These are phyloP conservation scores for Talaromyces trachyspermus DNA, from an alignment of 495 filamentous ascomycete genomes.

Conservation along the genomic window DNA sequence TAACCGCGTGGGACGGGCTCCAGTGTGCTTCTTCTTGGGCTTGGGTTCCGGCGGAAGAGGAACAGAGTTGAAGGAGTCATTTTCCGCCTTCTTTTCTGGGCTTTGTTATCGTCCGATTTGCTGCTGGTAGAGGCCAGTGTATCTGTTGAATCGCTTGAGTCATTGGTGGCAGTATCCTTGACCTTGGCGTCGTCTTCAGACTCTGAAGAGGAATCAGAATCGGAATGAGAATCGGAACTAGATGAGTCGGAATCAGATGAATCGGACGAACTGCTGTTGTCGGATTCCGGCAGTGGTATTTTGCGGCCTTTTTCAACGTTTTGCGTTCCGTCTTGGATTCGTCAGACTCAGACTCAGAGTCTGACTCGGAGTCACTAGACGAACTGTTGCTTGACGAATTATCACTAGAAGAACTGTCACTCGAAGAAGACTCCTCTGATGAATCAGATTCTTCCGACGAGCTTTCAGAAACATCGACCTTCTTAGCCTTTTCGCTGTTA, in stretches of 20 bases:
- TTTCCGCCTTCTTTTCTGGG: slow-evolving; percentile 24
- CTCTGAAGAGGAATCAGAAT: slow-evolving; percentile 12
- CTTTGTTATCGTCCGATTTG: slow-evolving; percentile 17
- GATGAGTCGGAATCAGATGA: slow-evolving; percentile 19
- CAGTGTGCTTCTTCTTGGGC: slow-evolving; percentile 43
- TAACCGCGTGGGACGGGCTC: slow-evolving; percentile 38
- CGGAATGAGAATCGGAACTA: slow-evolving; percentile 14
- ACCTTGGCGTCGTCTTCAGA: slow-evolving; percentile 14
- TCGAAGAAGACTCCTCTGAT: slow-evolving; percentile 19
- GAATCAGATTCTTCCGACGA: slow-evolving; percentile 19
- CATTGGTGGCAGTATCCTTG: slow-evolving; percentile 1
- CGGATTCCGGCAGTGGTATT: slow-evolving; percentile 45
- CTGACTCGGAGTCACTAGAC: slow-evolving; percentile 17
- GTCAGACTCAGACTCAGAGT: slow-evolving; percentile 19
- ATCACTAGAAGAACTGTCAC: slow-evolving; percentile 28
- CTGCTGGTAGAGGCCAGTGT: slow-evolving; percentile 11
- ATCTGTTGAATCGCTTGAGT: slow-evolving; percentile 19
- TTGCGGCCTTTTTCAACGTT: slow-evolving; percentile 41
- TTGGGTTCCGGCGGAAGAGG: slow-evolving; percentile 38
- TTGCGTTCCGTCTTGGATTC: slow-evolving; percentile 29
- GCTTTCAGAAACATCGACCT: slow-evolving; percentile 24
- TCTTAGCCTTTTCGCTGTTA: slow-evolving; percentile 30
- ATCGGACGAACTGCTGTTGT: slow-evolving; percentile 16
- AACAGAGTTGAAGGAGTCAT: slow-evolving; percentile 33
- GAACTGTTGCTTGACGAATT: slow-evolving; percentile 34